Conservation (phyloP, 2,329 filamentous ascomycete species). For the Bipolaris sorokiniana region DNA sequence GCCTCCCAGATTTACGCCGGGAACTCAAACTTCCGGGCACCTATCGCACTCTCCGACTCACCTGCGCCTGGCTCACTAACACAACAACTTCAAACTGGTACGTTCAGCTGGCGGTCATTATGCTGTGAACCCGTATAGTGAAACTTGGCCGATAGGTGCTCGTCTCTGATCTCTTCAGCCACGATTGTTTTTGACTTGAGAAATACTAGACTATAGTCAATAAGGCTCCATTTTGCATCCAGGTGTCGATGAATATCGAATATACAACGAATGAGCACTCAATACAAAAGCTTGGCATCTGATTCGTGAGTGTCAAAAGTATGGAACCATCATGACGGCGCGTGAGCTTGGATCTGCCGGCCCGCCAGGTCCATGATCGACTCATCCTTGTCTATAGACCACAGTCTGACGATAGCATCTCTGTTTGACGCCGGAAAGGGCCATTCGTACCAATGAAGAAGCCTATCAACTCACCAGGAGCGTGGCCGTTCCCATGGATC, state of each 20-base stretch:
- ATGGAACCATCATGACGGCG: slow-evolving; percentile 7
- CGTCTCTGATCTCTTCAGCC: background rate
- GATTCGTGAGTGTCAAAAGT: slow-evolving; percentile 15
- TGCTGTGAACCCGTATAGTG: slow-evolving; percentile 12
- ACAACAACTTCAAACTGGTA: slow-evolving; percentile 7
- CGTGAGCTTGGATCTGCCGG: slow-evolving; percentile 27
- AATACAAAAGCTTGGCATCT: slow-evolving; percentile 9
- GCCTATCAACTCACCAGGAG: slow-evolving; percentile 9
- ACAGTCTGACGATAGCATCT: slow-evolving; percentile 22
- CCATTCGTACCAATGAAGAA: slow-evolving; percentile 13
- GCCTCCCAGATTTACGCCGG: slow-evolving; percentile 22
- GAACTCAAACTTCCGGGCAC: slow-evolving; percentile 24
- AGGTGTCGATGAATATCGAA: background rate
- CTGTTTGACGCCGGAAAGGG: slow-evolving; percentile 19
- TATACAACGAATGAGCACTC: slow-evolving; percentile 20
- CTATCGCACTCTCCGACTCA: slow-evolving; percentile 13
- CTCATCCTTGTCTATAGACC: slow-evolving; percentile 17
- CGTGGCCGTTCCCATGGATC: background rate
- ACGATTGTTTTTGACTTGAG: slow-evolving; percentile 5
- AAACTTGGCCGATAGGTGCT: background rate
- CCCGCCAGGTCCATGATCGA: slow-evolving; percentile 20
- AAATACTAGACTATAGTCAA: background rate
- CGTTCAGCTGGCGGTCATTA: slow-evolving; percentile 19
- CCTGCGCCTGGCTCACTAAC: slow-evolving; percentile 14
- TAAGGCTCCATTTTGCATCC: slow-evolving; percentile 10